Evolutionary conservation across 2,329 filamentous ascomycete species (phyloP), one percentile per base, ranked within the genome.

Genomic region (Ploettnerulaceae sp.): DNA sequence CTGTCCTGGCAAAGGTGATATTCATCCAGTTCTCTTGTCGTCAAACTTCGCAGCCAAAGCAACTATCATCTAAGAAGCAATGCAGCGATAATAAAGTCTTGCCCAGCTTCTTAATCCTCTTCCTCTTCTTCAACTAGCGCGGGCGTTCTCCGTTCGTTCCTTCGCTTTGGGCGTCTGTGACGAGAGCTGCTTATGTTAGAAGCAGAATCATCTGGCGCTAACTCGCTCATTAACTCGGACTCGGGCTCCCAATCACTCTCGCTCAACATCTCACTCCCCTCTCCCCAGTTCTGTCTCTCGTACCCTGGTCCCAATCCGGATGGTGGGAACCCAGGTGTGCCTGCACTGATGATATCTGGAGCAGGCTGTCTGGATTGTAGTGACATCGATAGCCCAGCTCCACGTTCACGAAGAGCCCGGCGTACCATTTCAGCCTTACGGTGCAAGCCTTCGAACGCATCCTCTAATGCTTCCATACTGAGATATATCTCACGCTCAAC

Each of bases 401-500:
- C 82, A 31, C 91, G 85, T 63, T 93, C 86, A 5, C 90, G 84
- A 4, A 97, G 74, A 1, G 84, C 79, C 17, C 79, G 82, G 4
- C 91, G 82, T 12, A 96, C 86, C 14, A 74, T 67, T 68, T 96
- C 89, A 2, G 91, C 91, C 60, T 84, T 84, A 56, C 81, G 77
- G 63, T 97, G 91, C n/a, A 97, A 74, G 21, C 80, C 81, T 69
- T 97, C 91, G 58, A 97, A 96, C 0, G 90, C 89, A 62, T 96
- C 89, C 66, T 97, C 91, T 18, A 97, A 76, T 0, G 82, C 82
- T 68, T 97, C 91, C 91, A 97, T 97, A 52, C 90, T 88, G 25
- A 81, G 76, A 67, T 91, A 96, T 48, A 97, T 95, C 61, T 95
- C 89, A 5, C 89, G 81, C 67, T 97, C 91, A 29, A 96, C 82